Evolutionary conservation across 768 basidiomycete genomes (phyloP).

Genomic region (Mycena crocata): DNA sequence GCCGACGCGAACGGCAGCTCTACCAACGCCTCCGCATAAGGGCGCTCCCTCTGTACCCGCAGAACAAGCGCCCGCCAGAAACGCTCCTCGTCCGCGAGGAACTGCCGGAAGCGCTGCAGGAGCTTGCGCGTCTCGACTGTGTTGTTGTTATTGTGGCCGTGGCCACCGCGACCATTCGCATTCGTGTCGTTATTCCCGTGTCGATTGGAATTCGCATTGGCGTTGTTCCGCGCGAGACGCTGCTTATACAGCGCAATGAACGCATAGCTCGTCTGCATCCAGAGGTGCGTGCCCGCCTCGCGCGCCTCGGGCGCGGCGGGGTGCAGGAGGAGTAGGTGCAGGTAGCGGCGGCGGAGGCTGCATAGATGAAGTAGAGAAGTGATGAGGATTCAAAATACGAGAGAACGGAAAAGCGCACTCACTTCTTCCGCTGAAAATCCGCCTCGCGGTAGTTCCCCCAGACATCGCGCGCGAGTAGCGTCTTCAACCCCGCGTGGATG

Average conservation of each 20-base stretch:
- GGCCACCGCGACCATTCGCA: constrained; percentile 39
- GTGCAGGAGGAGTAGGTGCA: constrained; percentile 75
- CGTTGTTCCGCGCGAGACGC: constrained; percentile 69
- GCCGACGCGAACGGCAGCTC: too few species aligned
- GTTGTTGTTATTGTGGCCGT: constrained; percentile 50
- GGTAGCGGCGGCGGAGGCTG: constrained; percentile 78
- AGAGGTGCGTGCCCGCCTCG: constrained; percentile 85
- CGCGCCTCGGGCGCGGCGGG: constrained; percentile 80
- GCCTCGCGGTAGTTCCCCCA: constrained; percentile 80
- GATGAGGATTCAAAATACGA: neutral
- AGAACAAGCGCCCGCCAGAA: constrained; percentile 89
- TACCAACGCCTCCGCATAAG: too few species aligned
- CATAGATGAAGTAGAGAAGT: neutral
- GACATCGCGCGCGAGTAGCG: constrained; percentile 76
- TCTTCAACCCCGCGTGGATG: constrained; percentile 80
- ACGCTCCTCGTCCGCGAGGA: constrained; percentile 89
- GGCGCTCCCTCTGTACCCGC: constrained; percentile 77
- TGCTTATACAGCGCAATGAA: constrained; percentile 89
- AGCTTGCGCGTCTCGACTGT: constrained; percentile 90
- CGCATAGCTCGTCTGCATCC: constrained; percentile 93
- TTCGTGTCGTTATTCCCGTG: constrained; percentile 47
- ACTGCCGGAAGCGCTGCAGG: constrained; percentile 88
- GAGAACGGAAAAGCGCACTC: constrained; percentile 44
- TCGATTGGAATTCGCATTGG: too few species aligned
- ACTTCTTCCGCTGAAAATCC: constrained; percentile 90